phyloP scores from a whole-genome alignment of 2,329 filamentous ascomycete species.

The Thelonectria olida region DNA sequence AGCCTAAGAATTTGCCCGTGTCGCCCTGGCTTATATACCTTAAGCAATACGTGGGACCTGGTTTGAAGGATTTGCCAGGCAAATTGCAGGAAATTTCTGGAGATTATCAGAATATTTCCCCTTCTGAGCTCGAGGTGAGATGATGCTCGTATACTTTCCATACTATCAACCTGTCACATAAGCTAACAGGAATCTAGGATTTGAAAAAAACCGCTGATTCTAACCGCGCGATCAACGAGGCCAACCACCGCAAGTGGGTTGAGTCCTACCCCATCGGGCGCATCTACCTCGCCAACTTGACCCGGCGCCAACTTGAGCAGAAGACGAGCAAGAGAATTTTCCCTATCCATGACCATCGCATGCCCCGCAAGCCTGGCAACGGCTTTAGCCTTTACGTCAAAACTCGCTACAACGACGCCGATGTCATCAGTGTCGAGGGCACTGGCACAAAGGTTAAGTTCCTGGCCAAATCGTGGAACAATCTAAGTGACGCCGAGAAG shows the following conservation, averaged over 20 bases:
- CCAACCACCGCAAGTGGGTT: conserved; percentile 58
- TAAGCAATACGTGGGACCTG: too few relatives aligned
- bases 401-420: conserved; percentile 38
- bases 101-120: conserved; percentile 48
- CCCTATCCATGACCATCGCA: conserved; percentile 56
- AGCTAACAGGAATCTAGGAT: conserved; percentile 28
- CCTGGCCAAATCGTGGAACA: conserved; percentile 41
- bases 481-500: conserved; percentile 55
- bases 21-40: too few relatives aligned
- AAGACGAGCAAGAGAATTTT: conserved; percentile 40
- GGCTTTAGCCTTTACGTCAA: conserved; percentile 51
- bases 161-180: neutral
- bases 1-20: too few relatives aligned
- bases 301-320: conserved; percentile 54
- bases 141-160: neutral
- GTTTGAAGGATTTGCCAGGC: too few relatives aligned
- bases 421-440: conserved; percentile 15
- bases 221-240: conserved; percentile 54
- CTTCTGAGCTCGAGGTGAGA: conserved; percentile 57
- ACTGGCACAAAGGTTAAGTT: conserved; percentile 28
- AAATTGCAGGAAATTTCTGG: too few relatives aligned
- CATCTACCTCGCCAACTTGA: conserved; percentile 57
- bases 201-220: conserved; percentile 45
- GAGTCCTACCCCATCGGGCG: conserved; percentile 49
- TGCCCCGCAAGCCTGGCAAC: conserved; percentile 50